Conservation (phyloP, 2,329 filamentous ascomycete species). For the Apiospora aurea region DNA sequence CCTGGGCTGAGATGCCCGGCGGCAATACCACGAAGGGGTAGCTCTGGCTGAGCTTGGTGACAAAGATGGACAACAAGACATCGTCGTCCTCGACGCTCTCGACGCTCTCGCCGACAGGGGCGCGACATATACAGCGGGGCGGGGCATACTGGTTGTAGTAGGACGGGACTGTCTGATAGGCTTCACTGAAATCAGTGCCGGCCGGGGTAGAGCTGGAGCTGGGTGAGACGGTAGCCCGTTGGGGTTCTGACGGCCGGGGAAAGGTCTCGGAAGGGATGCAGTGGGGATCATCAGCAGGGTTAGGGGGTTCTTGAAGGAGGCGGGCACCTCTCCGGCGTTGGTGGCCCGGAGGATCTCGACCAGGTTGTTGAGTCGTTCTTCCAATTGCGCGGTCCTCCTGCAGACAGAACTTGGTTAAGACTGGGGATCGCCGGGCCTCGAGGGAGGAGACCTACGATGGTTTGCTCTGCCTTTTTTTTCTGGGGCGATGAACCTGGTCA, state of each 20-base stretch:
- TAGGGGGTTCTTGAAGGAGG: conserved; percentile 29
- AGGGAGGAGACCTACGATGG: conserved; percentile 52
- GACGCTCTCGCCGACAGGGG: conserved; percentile 47
- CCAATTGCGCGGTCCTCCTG: conserved; percentile 58
- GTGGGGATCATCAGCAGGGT: conserved; percentile 27
- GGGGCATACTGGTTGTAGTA: conserved; percentile 56
- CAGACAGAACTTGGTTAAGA: background rate
- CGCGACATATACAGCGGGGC: conserved; percentile 55
- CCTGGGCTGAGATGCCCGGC: conserved; percentile 42
- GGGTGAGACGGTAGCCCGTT: conserved; percentile 25
- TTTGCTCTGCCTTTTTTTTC: conserved; percentile 59
- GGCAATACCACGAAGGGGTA: conserved; percentile 58
- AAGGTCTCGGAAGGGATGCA: conserved; percentile 27
- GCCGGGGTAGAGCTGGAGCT: conserved; percentile 25
- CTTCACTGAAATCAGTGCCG: conserved; percentile 28
- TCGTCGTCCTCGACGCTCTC: conserved; percentile 54
- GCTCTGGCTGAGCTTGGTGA: conserved; percentile 49
- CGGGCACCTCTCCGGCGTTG: conserved; percentile 31
- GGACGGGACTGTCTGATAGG: conserved; percentile 44
- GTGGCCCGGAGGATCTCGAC: conserved; percentile 55
- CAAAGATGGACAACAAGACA: conserved; percentile 52
- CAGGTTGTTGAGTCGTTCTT: conserved; percentile 57
- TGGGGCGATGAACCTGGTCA: conserved; percentile 54
- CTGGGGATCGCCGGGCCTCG: background rate
- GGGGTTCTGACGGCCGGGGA: conserved; percentile 24